Base-by-base conservation (phyloP, 1,139 yeast genomes). In the Pichia sp. region DNA sequence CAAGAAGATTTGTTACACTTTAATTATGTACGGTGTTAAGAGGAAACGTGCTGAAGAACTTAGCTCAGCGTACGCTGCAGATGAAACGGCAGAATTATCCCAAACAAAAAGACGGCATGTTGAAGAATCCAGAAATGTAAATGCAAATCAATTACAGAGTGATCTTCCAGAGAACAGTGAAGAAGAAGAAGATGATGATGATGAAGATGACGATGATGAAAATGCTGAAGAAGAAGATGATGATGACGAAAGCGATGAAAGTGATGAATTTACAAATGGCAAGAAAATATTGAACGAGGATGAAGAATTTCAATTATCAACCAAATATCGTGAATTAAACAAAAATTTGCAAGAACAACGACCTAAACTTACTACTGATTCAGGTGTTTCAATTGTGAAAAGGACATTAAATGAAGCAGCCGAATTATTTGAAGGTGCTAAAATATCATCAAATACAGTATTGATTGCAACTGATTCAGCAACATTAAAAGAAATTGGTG, bases 401-500 rank as follows among this genome's bases (percentile, higher is more conserved):
- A 52, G 59, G 10, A 63, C 67, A 7, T 52, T 74, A 37, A 51
- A 56, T 1, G 55, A 54, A 7, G 68, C 67, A 1, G 72, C 73
- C 44, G 49, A 51, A 0, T 56, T 71, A n/a, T 73, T 69, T 45
- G 53, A 59, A 2, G 58, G 58, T 34, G 60, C 68, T 3, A 59
- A 58, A 33, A 60, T 58, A 22, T 48, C 67, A 4, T 60, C 63
- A 24, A 56, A 57, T 38, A 54, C 64, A 4, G 66, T 62, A 43
- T 51, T 74, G 7, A 67, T 69, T 36, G 74, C 76, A 0, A 66
- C 70, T 45, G 80, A 74, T 55, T 65, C 78, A 1, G 65, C 68
- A 35, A 68, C 74, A 16, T 58, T 74, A 49, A 60, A 64, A 25
- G 70, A 65, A 43, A 65, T 73, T 25, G 68, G 74, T 41, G 69